Evolutionary conservation across 2,329 filamentous ascomycete genomes (phyloP), one percentile per base, ranked within the genome.

Genomic region (Amauroascus verrucosus): DNA sequence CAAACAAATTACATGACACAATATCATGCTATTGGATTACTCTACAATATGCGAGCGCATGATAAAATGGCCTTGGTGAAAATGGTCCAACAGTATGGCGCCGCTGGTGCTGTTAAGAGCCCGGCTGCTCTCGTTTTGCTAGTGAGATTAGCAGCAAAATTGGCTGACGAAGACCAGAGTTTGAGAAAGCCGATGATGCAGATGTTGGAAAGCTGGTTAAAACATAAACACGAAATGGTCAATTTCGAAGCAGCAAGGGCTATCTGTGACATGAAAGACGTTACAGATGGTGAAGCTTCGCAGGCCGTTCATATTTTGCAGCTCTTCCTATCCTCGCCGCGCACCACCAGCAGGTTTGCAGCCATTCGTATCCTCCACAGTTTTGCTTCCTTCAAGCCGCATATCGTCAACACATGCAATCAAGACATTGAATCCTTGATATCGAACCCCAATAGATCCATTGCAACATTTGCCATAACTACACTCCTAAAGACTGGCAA

Each of bases 71-170:
- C 93, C 20, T 75, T 98, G 63, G 91, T 97, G 57, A 98, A 98
- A 80, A 97, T 98, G 93, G 91, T 98, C n/a, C 93, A 98, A 75
- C 93, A 98, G 70, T 97, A 96, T 68, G 89, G 89, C 50, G 84
- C 85, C 51, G 82, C 89, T 14, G 93, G 93, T 55, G 88, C 88
- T 9, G 85, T 97, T 58, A 97, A 96, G 82, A 96, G 87, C 71
- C 89, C 93, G 18, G 88, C 91, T 56, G 93, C 90, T 32, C 85
- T 90, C 55, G 82, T 98, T 48, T 84, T 98, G 81, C 79, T 98
- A 26, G 93, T 98, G 53, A 82, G 93, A 61, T 75, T 98, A 59
- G 93, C 93, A 32, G 88, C 91, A 40, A 93, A 95, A 75, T 77
- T 98, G 58, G 91, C 91, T 30, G 89, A 95, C 68, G 93, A 98